Percentiles rank a stretch among this genome's conserved stretches.
phyloP scores from a whole-genome alignment of 345 rosid genomes.

The Eucalyptus erythrocorys region DNA sequence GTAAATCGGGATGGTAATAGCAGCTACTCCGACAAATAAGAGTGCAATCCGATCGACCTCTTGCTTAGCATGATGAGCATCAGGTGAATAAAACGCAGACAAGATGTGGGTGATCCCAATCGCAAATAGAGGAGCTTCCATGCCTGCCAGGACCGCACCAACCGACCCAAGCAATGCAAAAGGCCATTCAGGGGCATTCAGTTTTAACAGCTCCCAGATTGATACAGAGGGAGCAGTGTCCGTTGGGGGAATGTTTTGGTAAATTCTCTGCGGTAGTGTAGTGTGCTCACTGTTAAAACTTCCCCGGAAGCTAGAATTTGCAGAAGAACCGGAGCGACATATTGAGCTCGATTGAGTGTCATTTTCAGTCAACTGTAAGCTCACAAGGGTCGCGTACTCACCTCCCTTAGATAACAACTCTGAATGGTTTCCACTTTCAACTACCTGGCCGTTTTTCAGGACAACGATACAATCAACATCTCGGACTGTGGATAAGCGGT shows the following conservation, averaged over 20 bases:
- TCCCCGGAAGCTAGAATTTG: slow-evolving; percentile 30
- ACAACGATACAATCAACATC: slow-evolving; percentile 63
- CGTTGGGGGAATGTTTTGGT: slow-evolving; percentile 1
- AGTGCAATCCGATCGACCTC: slow-evolving; percentile 35
- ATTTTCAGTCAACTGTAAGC: slow-evolving; percentile 35
- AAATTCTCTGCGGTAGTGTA: not conserved
- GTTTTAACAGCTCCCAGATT: slow-evolving; percentile 47
- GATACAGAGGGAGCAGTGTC: slow-evolving; percentile 5
- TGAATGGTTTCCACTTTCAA: slow-evolving; percentile 63
- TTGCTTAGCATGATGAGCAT: slow-evolving; percentile 18
- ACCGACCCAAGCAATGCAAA: slow-evolving; percentile 68
- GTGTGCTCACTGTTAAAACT: not conserved
- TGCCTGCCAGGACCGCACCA: slow-evolving; percentile 73
- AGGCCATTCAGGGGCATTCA: slow-evolving; percentile 84
- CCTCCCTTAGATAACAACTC: slow-evolving; percentile 55
- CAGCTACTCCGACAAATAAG: slow-evolving; percentile 35
- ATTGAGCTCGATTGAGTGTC: slow-evolving; percentile 12
- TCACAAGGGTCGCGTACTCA: slow-evolving; percentile 50
- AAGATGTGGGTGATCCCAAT: slow-evolving; percentile 55
- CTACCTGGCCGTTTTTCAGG: slow-evolving; percentile 52
- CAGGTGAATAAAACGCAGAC: slow-evolving; percentile 50
- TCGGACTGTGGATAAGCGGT: slow-evolving; percentile 57
- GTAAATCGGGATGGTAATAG: slow-evolving; percentile 46
- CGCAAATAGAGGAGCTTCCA: slow-evolving; percentile 63
- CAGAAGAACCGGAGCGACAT: slow-evolving; percentile 10